Evolutionary conservation across 148 eudicot species (phyloP), one percentile per base, ranked within the genome.

Genomic region (Rhododendron simsii): DNA sequence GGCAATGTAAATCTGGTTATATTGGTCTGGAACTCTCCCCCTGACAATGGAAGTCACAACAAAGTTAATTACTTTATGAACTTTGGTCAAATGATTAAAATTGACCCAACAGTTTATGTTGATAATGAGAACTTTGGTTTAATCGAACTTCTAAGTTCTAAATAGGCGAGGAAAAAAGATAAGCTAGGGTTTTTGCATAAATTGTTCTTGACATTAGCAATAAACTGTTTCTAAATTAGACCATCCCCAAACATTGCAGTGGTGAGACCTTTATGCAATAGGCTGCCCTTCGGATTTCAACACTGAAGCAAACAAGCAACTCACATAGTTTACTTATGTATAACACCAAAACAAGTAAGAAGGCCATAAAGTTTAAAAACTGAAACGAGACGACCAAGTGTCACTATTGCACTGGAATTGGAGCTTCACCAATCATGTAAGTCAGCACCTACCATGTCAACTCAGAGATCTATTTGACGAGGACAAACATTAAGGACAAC

Each of bases 1-100:
- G 99, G 98, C 91, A 98, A 86, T 71, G 99, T 94, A 85, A 98
- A 98, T 89, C 99, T 93, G 77, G 98, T 95, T 88, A 98, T 94
- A 86, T 98, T 95, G 88, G 96, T 95, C 87, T 95, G 92, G 85
- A 95, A 98, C 87, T 95, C 99, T 67, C 99, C 98, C 88, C 98
- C 99, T 98, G 90, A 78, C 69, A 84, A 59, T 55, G 76, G 33
- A 15, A 59, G 69, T 39, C 45, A 65, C 76, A 12, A 77, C 44
- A 77, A 14, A 20, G 55, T 37, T 28, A 23, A 26, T 63, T 63
- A 82, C 81, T n/a, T 12, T 3, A 83, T 28, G 35, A 81, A 26
- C 78, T 57, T 35, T 51, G 13, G 67, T 50, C 50, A 84, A 37
- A 45, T 20, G 53, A 73, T 75, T 74, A 39, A 21, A 33, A 84